Conservation (phyloP, 371 early-diverging fungal species). For the Nematocida sp. region DNA sequence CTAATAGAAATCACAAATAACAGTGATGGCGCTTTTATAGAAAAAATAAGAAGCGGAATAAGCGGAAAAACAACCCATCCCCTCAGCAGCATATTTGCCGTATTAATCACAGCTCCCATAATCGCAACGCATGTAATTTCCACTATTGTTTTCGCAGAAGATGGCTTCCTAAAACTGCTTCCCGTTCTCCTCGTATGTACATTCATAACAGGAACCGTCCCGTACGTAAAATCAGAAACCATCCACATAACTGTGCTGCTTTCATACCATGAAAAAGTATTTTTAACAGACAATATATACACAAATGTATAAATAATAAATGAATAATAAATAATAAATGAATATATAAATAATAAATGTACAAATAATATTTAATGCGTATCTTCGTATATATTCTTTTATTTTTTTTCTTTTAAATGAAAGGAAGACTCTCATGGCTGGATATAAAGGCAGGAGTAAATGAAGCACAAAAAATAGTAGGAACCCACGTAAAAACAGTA, state of each 20-base stretch:
- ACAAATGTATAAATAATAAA: neutral
- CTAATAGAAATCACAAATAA: neutral
- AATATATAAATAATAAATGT: no score
- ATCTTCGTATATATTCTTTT: neutral
- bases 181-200: neutral
- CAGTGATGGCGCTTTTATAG: slow-evolving; percentile 22
- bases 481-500: slow-evolving; percentile 65
- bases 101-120: neutral
- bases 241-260: slow-evolving; percentile 12
- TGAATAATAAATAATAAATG: no score
- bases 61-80: slow-evolving; percentile 10
- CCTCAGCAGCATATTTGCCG: neutral
- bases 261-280: neutral
- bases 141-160: neutral
- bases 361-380: no score
- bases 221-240: slow-evolving; percentile 4
- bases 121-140: neutral
- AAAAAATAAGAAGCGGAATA: neutral
- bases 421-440: slow-evolving; percentile 66
- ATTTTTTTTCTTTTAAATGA: slow-evolving; percentile 60
- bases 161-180: neutral
- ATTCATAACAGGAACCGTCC: neutral
- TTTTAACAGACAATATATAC: neutral
- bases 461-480: slow-evolving; percentile 59
- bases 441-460: slow-evolving; percentile 66